Percentiles rank a stretch among this genome's conserved stretches.
These are phyloP conservation scores for Lepidium africanum DNA, from an alignment of 345 rosid genomes.

Conservation along the genomic window DNA sequence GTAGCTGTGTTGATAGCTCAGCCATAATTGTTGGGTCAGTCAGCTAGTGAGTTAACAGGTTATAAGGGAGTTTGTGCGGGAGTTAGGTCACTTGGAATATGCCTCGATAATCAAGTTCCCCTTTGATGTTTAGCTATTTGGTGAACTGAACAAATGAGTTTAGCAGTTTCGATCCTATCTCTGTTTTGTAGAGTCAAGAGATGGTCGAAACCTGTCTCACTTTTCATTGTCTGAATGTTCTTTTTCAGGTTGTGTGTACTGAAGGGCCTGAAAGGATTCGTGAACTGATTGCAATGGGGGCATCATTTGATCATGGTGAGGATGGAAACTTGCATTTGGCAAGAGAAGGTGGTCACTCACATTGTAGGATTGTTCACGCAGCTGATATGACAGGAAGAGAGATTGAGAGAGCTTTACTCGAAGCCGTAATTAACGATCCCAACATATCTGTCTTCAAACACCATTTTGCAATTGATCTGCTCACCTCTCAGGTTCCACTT, in stretches of 20 bases:
- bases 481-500: constrained; percentile 67
- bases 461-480: constrained; percentile 86
- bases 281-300: constrained; percentile 89
- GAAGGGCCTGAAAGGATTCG: constrained; percentile 97
- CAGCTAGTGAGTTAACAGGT: not conserved
- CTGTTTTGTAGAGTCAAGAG: not conserved
- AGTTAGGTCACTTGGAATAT: not conserved
- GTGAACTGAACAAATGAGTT: not conserved
- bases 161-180: not conserved
- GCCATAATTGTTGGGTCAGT: not conserved
- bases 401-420: constrained; percentile 86
- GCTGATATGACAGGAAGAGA: constrained; percentile 99
- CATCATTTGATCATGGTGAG: constrained; percentile 87
- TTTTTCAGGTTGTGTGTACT: constrained; percentile 76
- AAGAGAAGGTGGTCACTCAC: constrained; percentile 98
- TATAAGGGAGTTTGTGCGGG: not conserved
- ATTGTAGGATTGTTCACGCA: constrained; percentile 86
- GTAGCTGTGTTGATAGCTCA: not conserved
- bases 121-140: not conserved
- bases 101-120: not conserved
- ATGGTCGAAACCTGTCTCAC: not conserved
- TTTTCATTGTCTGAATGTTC: not conserved
- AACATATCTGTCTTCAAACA: constrained; percentile 74
- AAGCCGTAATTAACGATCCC: constrained; percentile 73
- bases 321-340: constrained; percentile 96